A percentile compares a stretch with the other conserved stretches of the same genome.
phyloP scores from a whole-genome alignment of 345 rosid genomes.

The Citrus unshiu region DNA sequence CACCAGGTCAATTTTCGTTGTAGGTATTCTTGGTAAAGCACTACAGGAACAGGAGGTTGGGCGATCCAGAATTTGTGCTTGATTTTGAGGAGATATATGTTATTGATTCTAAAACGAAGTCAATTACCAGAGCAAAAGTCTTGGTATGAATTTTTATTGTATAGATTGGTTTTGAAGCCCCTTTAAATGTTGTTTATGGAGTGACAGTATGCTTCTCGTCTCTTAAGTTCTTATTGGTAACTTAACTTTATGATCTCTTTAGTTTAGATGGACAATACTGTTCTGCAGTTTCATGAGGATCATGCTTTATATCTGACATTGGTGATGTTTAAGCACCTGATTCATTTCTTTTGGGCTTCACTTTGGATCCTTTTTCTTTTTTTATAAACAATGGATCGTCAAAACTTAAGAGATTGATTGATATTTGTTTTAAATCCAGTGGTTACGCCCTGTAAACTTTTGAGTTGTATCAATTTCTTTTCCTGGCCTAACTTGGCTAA shows the following conservation, averaged over 20 bases:
- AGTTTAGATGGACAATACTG: not conserved
- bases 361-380: too few relatives aligned
- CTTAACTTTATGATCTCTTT: not conserved
- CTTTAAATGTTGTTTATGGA: not conserved
- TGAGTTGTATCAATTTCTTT: not conserved
- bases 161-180: not conserved
- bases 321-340: not conserved
- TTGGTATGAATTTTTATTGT: constrained; percentile 39
- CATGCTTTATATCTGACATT: not conserved
- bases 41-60: constrained; percentile 68
- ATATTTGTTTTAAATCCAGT: too few relatives aligned
- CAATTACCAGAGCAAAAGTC: constrained; percentile 92
- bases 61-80: constrained; percentile 82
- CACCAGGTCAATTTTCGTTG: constrained; percentile 3
- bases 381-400: too few relatives aligned
- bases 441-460: too few relatives aligned
- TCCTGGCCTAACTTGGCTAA: not conserved
- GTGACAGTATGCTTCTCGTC: not conserved
- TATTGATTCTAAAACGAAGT: constrained; percentile 82
- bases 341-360: too few relatives aligned
- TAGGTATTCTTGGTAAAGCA: constrained; percentile 92
- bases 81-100: constrained; percentile 95
- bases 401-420: too few relatives aligned
- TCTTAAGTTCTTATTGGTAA: not conserved
- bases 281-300: not conserved